Evolutionary conservation across 345 rosid species (phyloP).

Genomic region (Acer saccharum): DNA sequence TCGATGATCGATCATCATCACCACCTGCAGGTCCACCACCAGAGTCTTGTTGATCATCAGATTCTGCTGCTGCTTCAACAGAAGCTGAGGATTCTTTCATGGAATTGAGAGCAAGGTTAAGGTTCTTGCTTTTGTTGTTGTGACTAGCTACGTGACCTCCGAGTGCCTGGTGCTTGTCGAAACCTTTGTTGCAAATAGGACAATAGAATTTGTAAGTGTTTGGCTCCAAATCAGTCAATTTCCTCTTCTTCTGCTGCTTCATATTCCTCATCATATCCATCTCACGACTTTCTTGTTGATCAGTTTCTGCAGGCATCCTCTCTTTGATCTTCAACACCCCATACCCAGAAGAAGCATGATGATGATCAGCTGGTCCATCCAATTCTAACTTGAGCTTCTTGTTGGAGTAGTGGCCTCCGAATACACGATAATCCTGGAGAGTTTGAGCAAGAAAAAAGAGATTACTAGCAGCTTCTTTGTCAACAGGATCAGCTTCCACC

Average conservation of each 20-base stretch:
- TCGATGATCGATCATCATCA: constrained; percentile 18
- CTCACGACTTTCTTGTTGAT: constrained; percentile 1
- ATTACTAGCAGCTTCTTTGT: constrained; percentile 30
- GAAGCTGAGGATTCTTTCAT: constrained; percentile 16
- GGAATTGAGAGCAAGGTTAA: not conserved
- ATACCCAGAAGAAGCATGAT: not conserved
- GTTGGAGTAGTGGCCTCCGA: not conserved
- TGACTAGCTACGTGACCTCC: constrained; percentile 64
- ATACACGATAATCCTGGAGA: not conserved
- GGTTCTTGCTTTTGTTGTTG: constrained; percentile 41
- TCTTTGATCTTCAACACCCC: constrained; percentile 12
- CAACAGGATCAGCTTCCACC: constrained; percentile 1
- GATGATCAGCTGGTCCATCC: not conserved
- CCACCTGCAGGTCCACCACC: not conserved
- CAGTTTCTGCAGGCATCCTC: not conserved
- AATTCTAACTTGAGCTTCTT: not conserved
- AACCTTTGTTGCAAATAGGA: constrained; percentile 45
- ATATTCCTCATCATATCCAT: not conserved
- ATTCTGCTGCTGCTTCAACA: constrained; percentile 2
- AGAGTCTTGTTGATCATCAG: constrained; percentile 28
- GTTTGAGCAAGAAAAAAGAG: constrained; percentile 35
- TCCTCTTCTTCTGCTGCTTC: constrained; percentile 29
- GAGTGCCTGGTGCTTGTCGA: constrained; percentile 48
- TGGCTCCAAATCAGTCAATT: constrained; percentile 36
- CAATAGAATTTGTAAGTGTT: constrained; percentile 19